Conservation (phyloP, 306 rosid species). For the Fragaria vesca region DNA sequence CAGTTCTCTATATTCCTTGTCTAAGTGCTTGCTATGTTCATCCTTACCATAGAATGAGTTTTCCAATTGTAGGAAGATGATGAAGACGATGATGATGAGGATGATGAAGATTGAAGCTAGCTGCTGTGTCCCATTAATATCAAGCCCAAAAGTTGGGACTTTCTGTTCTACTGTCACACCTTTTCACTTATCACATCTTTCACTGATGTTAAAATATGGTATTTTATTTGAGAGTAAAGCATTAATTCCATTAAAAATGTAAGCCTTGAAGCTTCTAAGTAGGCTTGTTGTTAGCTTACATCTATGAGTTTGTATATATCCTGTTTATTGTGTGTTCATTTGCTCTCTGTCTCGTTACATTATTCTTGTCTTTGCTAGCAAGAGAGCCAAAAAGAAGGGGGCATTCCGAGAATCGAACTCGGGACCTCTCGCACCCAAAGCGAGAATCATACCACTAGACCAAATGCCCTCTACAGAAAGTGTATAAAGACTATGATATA, state of each 20-base stretch:
- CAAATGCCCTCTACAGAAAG: conserved; percentile 14
- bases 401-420: conserved; percentile 25
- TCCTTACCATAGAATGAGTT: conserved; percentile 12
- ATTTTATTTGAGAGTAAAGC: conserved; percentile 14
- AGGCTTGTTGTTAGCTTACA: conserved; percentile 10
- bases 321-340: not conserved
- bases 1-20: not conserved
- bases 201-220: conserved; percentile 5
- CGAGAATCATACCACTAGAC: conserved; percentile 31
- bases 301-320: conserved; percentile 11
- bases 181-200: conserved; percentile 7
- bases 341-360: not conserved
- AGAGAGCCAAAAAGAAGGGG: not conserved
- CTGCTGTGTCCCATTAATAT: not conserved
- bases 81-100: conserved; percentile 20
- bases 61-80: conserved; percentile 25
- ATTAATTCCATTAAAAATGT: not conserved
- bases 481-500: too few relatives aligned
- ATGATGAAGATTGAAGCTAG: conserved; percentile 30
- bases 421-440: conserved; percentile 27
- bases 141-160: not conserved
- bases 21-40: not conserved
- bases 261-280: conserved; percentile 10
- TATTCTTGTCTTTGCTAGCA: not conserved
- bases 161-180: not conserved